Evolutionary conservation across 1,284 basidiomycete species (phyloP).

Genomic region (Inonotus hispidus): DNA sequence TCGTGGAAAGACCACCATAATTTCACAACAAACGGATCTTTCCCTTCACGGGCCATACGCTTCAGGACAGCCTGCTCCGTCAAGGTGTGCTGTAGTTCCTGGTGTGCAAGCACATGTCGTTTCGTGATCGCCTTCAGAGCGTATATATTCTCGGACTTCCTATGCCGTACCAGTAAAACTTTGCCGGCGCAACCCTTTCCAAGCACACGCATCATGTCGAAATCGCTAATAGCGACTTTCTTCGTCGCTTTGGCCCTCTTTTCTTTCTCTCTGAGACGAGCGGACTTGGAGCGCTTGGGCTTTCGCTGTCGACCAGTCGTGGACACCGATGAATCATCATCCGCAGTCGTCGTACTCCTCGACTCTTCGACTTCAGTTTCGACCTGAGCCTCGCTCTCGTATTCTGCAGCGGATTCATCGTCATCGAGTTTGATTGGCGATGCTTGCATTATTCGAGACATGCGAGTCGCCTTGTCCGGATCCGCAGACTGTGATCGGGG

Average conservation of each 20-base stretch:
- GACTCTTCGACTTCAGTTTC: slow-evolving; percentile 17
- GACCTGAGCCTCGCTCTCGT: slow-evolving; percentile 19
- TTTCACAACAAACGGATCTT: slow-evolving; percentile 90
- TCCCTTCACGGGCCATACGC: slow-evolving; percentile 75
- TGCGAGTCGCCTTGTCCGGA: slow-evolving; percentile 50
- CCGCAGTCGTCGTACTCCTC: slow-evolving; percentile 43
- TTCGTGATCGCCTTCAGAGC: slow-evolving; percentile 98
- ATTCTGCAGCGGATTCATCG: slow-evolving; percentile 19
- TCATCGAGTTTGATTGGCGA: slow-evolving; percentile 19
- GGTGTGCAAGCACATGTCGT: slow-evolving; percentile 90
- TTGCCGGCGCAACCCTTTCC: slow-evolving; percentile 97
- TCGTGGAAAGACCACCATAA: slow-evolving; percentile 97
- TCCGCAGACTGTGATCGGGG: slow-evolving; percentile 74
- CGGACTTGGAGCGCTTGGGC: slow-evolving; percentile 49
- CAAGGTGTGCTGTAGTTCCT: slow-evolving; percentile 91
- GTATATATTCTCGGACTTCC: slow-evolving; percentile 64
- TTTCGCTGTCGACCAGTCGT: slow-evolving; percentile 45
- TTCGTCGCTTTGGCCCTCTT: slow-evolving; percentile 49
- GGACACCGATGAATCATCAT: slow-evolving; percentile 59
- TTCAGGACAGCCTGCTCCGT: slow-evolving; percentile 93
- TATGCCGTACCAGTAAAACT: slow-evolving; percentile 82
- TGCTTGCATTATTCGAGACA: slow-evolving; percentile 49
- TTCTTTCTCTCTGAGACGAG: slow-evolving; percentile 40
- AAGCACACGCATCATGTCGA: slow-evolving; percentile 93
- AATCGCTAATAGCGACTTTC: slow-evolving; percentile 82